phyloP scores from a whole-genome alignment of 2,329 filamentous ascomycete species.

The Orbilia blumenaviensis region DNA sequence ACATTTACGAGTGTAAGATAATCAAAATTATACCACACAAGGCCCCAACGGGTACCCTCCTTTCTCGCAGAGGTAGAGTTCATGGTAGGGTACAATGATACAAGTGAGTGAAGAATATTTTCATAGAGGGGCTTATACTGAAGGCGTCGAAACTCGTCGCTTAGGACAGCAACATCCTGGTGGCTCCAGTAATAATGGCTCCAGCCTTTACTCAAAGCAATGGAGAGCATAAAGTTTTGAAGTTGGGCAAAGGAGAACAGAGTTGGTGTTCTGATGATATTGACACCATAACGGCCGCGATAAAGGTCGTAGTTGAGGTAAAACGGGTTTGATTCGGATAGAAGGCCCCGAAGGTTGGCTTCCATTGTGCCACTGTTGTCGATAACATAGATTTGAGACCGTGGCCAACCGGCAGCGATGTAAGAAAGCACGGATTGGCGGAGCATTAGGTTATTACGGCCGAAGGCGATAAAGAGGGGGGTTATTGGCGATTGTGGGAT shows the following conservation, averaged over 20 bases:
- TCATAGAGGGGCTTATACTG: conserved; percentile 60
- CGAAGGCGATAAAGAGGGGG: conserved; percentile 70
- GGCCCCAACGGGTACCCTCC: conserved; percentile 63
- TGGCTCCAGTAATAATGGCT: conserved; percentile 69
- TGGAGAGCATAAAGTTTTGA: conserved; percentile 67
- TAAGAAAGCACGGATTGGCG: conserved; percentile 69
- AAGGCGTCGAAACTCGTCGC: conserved; percentile 60
- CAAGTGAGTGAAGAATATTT: conserved; percentile 55
- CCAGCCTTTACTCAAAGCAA: conserved; percentile 64
- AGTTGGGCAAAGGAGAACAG: conserved; percentile 68
- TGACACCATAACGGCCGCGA: conserved; percentile 65
- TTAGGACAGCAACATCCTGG: conserved; percentile 66
- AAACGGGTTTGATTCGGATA: conserved; percentile 68
- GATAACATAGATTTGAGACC: conserved; percentile 68
- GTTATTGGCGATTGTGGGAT: conserved; percentile 58
- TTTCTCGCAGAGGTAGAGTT: not conserved
- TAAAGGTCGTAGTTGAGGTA: conserved; percentile 67
- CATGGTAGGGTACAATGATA: conserved; percentile 8
- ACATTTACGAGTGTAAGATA: conserved; percentile 69
- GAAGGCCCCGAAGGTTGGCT: conserved; percentile 64
- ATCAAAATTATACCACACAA: conserved; percentile 69
- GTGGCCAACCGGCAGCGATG: conserved; percentile 70
- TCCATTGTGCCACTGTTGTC: conserved; percentile 70
- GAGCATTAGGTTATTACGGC: conserved; percentile 67
- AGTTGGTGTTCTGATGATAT: conserved; percentile 66